Base-by-base conservation (phyloP, 345 rosid species). In the Iberis pinnata region DNA sequence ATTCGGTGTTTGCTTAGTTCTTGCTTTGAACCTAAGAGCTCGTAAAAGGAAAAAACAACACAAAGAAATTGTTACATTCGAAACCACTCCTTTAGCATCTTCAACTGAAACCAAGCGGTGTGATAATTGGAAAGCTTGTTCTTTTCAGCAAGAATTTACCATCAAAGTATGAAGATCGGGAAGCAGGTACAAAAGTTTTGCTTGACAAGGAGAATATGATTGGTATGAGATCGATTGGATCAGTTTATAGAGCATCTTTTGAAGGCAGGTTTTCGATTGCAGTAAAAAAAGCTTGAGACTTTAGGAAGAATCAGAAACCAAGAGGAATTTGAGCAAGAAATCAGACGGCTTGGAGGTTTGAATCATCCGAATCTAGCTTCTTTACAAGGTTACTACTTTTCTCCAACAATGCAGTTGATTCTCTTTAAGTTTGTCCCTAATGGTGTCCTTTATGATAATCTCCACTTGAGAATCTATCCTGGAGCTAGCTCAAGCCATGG, bases 101-200 rank as follows among this genome's bases (percentile, higher is more conserved):
- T 65, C 70, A 15, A 76, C 85, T 1, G 84, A 77, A 13, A 81
- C 98, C 0, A 6, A 74, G 60, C 56, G 77, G 67, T 72, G 72
- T 87, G 55, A 80, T 82, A 62, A 84, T 84, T 0, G 96, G 98
- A 26, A 92, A 92, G 74, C 72, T 92, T 61, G 96, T 92, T 46
- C 80, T 92, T 40, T 88, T 88, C 70, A 92, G 96, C 80, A 87
- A 88, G 79, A 88, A 71, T 48, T 63, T 92, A 53, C 98, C 98
- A 0, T 78, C 98, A 2, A 88, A 72, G 69, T 88, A 92, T 45
- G 95, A 92, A 81, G 98, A 92, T 54, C 88, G 98, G 98, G 93
- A 83, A 65, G 76, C 84, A 0, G 98, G 96, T 18, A 83, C 95
- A 31, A 88, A 83, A 72, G 86, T 95, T 44, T 73, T 92, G 75